Conservation (phyloP, 805 yeast species). For the Saccharomycopsis selenospora region DNA sequence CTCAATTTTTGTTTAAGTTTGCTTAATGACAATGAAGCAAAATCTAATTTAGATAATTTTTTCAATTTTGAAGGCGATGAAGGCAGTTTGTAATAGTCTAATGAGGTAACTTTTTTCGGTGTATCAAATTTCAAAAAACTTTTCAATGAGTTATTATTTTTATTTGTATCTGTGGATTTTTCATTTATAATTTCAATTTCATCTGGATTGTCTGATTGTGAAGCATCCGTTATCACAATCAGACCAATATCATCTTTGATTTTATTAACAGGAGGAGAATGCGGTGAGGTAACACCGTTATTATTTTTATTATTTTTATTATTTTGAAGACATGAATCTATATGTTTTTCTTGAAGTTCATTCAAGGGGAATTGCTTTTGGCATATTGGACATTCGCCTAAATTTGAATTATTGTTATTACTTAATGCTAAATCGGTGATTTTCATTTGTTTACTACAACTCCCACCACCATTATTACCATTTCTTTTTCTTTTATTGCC, state of each 20-base stretch:
- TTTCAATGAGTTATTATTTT: not conserved
- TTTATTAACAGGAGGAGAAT: not conserved
- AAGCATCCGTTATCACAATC: not conserved
- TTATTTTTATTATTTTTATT: not conserved
- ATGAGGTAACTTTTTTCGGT: not conserved
- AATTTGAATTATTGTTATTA: not conserved
- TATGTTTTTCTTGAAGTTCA: not conserved
- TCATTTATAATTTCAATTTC: not conserved
- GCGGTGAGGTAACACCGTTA: not conserved
- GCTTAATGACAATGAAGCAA: not conserved
- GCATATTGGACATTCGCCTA: not conserved
- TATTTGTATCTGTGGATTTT: not conserved
- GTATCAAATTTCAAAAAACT: not conserved
- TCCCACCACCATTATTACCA: no score
- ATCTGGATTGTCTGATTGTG: not conserved
- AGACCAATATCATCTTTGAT: not conserved
- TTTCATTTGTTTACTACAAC: constrained; percentile 1
- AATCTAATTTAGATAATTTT: constrained; percentile 12
- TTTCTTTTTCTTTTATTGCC: not conserved
- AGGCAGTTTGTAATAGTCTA: not conserved
- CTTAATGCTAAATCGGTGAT: not conserved
- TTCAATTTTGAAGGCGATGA: not conserved
- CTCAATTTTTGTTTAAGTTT: constrained; percentile 16
- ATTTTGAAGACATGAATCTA: not conserved
- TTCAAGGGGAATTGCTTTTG: not conserved